Conservation (phyloP, 2,329 filamentous ascomycete genomes). For the Chalara sp. region DNA sequence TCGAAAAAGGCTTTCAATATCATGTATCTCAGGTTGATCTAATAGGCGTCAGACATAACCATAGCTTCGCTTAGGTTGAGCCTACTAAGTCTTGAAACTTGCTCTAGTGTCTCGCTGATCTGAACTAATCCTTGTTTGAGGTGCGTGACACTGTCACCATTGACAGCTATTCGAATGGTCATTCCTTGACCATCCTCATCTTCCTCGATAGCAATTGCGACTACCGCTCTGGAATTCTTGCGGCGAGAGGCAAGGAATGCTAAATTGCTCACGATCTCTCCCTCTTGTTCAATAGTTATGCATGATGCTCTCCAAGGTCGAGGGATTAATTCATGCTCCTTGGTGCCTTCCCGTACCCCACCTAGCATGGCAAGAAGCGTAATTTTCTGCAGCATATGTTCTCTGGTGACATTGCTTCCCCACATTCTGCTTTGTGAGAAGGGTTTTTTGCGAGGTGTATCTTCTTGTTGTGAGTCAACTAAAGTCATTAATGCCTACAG, state of each 20-base stretch:
- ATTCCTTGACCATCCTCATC: conserved; percentile 10
- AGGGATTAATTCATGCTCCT: no score
- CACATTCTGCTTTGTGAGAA: no score
- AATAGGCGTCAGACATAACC: background rate
- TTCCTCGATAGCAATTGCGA: conserved; percentile 20
- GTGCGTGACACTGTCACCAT: conserved; percentile 12
- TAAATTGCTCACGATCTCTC: conserved; percentile 18
- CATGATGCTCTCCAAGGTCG: no score
- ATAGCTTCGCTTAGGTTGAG: background rate
- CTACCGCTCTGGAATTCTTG: conserved; percentile 14
- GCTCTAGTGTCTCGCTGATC: conserved; percentile 13
- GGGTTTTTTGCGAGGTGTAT: no score
- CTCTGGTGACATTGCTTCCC: no score
- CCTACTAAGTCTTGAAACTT: conserved; percentile 13
- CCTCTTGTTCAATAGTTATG: conserved; percentile 14
- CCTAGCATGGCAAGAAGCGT: no score
- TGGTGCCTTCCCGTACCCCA: no score
- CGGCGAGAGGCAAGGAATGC: conserved; percentile 18
- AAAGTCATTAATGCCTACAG: no score
- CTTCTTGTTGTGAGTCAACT: no score
- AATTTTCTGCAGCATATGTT: no score
- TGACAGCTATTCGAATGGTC: conserved; percentile 19
- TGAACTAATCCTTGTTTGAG: conserved; percentile 11
- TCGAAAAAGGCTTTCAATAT: conserved; percentile 13
- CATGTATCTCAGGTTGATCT: conserved; percentile 5